phyloP scores from a whole-genome alignment of 805 yeast genomes.

The Yarrowia sp. region DNA sequence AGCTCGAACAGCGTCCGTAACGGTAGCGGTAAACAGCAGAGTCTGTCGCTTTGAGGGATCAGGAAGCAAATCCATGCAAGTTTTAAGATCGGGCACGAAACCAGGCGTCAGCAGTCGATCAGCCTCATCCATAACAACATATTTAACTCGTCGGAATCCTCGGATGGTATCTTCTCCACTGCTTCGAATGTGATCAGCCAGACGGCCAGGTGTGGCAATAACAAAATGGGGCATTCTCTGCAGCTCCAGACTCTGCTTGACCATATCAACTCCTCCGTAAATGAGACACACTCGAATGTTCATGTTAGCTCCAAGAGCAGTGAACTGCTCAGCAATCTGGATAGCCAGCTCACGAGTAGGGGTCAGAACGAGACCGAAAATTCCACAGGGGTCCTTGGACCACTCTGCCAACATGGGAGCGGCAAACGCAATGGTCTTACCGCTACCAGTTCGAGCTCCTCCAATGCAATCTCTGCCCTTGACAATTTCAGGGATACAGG shows the following conservation, averaged over 20 bases:
- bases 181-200: slow-evolving; percentile 84
- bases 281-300: slow-evolving; percentile 78
- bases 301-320: slow-evolving; percentile 87
- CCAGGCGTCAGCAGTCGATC: slow-evolving; percentile 84
- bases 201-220: slow-evolving; percentile 94
- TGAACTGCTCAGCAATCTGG: slow-evolving; percentile 95
- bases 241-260: slow-evolving; percentile 79
- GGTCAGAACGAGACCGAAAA: slow-evolving; percentile 82
- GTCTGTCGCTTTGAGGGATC: slow-evolving; percentile 76
- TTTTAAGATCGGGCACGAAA: slow-evolving; percentile 72
- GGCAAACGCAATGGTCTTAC: slow-evolving; percentile 96
- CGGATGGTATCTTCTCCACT: slow-evolving; percentile 85
- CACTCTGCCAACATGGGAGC: slow-evolving; percentile 95
- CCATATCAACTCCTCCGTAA: slow-evolving; percentile 94
- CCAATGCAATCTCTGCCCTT: slow-evolving; percentile 91
- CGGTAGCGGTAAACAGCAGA: slow-evolving; percentile 89
- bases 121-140: slow-evolving; percentile 90
- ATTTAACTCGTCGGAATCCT: slow-evolving; percentile 76
- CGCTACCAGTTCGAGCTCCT: slow-evolving; percentile 97
- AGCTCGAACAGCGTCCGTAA: slow-evolving; percentile 85
- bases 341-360: slow-evolving; percentile 90
- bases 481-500: slow-evolving; percentile 84
- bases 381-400: slow-evolving; percentile 94
- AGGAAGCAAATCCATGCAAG: slow-evolving; percentile 73
- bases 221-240: slow-evolving; percentile 89